A percentile compares a stretch with the other conserved stretches of the same genome.
These are phyloP conservation scores for Mortierella sp. DNA, from an alignment of 371 early-diverging fungal genomes.

Conservation along the genomic window DNA sequence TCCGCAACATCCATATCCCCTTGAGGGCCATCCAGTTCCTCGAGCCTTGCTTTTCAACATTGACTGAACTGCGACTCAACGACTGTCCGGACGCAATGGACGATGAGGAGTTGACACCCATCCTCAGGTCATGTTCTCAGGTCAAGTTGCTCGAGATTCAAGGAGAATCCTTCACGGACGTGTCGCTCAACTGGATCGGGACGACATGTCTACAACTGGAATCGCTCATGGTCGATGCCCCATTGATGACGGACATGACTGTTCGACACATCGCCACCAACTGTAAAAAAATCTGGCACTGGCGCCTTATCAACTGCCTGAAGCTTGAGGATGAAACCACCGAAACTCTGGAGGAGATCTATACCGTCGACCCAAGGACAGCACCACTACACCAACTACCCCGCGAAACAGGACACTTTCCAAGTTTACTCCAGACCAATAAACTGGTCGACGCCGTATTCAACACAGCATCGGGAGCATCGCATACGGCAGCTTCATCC, in stretches of 20 bases:
- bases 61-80: constrained; percentile 32
- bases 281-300: constrained; percentile 29
- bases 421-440: not conserved
- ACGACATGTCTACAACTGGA: constrained; percentile 30
- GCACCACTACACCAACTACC: not conserved
- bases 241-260: constrained; percentile 32
- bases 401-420: not conserved
- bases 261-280: constrained; percentile 26
- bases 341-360: constrained; percentile 19
- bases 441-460: not conserved
- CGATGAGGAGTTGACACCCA: constrained; percentile 23
- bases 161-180: constrained; percentile 51
- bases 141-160: constrained; percentile 41
- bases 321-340: constrained; percentile 15
- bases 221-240: constrained; percentile 29
- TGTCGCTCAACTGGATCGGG: constrained; percentile 38
- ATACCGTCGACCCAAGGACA: not conserved
- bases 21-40: constrained; percentile 23
- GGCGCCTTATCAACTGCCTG: constrained; percentile 40
- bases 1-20: constrained; percentile 36
- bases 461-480: not conserved
- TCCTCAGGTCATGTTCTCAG: constrained; percentile 28
- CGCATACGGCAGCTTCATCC: not conserved
- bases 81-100: constrained; percentile 40
- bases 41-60: constrained; percentile 24